A percentile compares a stretch with the other conserved stretches of the same genome.
Conservation (phyloP, 2,329 filamentous ascomycete genomes). For the Paracorniculantispora psalliotae region DNA sequence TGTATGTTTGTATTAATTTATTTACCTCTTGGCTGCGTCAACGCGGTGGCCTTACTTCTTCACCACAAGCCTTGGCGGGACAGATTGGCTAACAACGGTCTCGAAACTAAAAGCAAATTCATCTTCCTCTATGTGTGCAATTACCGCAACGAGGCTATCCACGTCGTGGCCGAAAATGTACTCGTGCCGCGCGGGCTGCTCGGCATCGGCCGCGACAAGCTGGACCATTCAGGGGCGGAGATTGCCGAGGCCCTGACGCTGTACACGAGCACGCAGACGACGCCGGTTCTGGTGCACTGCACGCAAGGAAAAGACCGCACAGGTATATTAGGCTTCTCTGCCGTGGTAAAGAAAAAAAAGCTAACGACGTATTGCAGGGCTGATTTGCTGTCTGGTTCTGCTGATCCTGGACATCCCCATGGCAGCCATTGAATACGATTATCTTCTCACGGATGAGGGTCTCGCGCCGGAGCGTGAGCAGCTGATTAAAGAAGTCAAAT, state of each 20-base stretch:
- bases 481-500: conserved; percentile 61
- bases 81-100: conserved; percentile 2
- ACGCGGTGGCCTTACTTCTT: too few relatives aligned
- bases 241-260: conserved; percentile 39
- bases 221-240: conserved; percentile 62
- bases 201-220: conserved; percentile 63
- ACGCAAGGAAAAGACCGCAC: conserved; percentile 82
- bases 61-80: too few relatives aligned
- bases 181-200: conserved; percentile 68
- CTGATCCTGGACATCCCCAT: conserved; percentile 56
- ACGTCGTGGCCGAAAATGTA: conserved; percentile 62
- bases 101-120: conserved; percentile 36
- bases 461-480: conserved; percentile 57
- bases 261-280: conserved; percentile 32
- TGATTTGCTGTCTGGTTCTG: conserved; percentile 64
- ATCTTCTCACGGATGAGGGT: conserved; percentile 57
- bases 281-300: conserved; percentile 72
- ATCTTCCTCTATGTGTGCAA: conserved; percentile 59
- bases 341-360: neutral
- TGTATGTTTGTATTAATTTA: conserved; percentile 37
- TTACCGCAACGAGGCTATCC: conserved; percentile 64
- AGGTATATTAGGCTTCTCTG: conserved; percentile 19
- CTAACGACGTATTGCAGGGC: conserved; percentile 40
- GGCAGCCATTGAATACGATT: conserved; percentile 64
- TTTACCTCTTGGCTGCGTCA: neutral